phyloP scores from a whole-genome alignment of 2,329 filamentous ascomycete species.

The Aureobasidium sp. region DNA sequence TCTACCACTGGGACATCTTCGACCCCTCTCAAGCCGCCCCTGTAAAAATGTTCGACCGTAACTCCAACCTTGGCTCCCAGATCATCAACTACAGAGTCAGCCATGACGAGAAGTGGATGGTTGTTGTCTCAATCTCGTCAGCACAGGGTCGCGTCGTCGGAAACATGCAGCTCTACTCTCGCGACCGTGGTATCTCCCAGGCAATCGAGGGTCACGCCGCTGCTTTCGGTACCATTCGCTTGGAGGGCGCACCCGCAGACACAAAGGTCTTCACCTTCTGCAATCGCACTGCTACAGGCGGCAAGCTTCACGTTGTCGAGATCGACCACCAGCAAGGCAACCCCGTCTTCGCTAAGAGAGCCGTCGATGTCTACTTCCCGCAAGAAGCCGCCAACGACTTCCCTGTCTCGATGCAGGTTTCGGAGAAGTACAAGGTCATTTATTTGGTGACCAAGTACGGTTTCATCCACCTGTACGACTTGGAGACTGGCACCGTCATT shows the following conservation, averaged over 20 bases:
- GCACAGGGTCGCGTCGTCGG: conserved; percentile 90
- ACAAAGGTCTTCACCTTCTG: conserved; percentile 97
- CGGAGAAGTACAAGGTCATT: conserved; percentile 90
- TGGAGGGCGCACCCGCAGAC: conserved; percentile 82
- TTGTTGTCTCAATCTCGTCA: conserved; percentile 90
- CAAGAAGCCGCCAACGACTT: conserved; percentile 94
- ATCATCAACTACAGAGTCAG: conserved; percentile 99
- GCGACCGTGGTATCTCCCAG: conserved; percentile 92
- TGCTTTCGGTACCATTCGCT: conserved; percentile 78
- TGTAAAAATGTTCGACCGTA: conserved; percentile 89
- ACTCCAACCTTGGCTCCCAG: conserved; percentile 87
- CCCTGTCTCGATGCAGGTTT: conserved; percentile 97
- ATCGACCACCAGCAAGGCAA: conserved; percentile 90
- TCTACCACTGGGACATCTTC: conserved; percentile 98
- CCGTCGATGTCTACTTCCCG: conserved; percentile 96
- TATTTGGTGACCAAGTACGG: conserved; percentile 98
- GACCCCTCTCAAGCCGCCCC: conserved; percentile 71
- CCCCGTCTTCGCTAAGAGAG: conserved; percentile 86
- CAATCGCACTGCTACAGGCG: conserved; percentile 78
- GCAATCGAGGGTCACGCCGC: conserved; percentile 96
- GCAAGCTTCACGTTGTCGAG: conserved; percentile 96
- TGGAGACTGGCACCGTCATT: conserved; percentile 90
- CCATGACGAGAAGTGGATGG: conserved; percentile 96
- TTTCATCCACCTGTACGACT: conserved; percentile 97
- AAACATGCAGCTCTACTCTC: conserved; percentile 95